A percentile compares a stretch with the other conserved stretches of the same genome.
phyloP scores from a whole-genome alignment of 352 stramenopile genomes.

The Phytophthora melonis region DNA sequence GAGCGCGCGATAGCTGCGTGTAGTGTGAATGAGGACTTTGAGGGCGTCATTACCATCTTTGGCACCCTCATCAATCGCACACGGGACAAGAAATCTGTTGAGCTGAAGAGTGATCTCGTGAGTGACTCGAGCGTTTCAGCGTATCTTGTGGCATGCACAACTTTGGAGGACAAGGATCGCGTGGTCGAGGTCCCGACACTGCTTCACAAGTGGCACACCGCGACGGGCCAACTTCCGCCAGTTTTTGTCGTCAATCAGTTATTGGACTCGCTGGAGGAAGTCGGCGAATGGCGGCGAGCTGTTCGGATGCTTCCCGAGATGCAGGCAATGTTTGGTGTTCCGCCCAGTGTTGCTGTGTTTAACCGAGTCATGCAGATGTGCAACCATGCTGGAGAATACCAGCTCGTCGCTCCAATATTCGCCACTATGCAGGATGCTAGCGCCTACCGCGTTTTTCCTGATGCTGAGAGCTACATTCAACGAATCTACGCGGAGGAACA shows the following conservation, averaged over 20 bases:
- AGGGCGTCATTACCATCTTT: constrained; percentile 50
- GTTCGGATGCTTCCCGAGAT: constrained; percentile 61
- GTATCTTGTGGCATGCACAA: constrained; percentile 52
- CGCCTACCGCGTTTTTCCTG: constrained; percentile 57
- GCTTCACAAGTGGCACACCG: constrained; percentile 51
- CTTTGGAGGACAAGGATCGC: constrained; percentile 41
- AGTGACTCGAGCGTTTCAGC: constrained; percentile 48
- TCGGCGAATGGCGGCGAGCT: constrained; percentile 60
- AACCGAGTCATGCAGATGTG: constrained; percentile 72
- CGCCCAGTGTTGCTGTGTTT: constrained; percentile 59
- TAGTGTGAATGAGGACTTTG: constrained; percentile 47
- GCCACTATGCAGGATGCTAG: constrained; percentile 65
- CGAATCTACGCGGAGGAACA: constrained; percentile 77
- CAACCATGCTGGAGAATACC: constrained; percentile 62
- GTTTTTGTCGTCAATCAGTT: constrained; percentile 51
- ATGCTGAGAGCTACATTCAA: constrained; percentile 76
- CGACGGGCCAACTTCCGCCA: constrained; percentile 34
- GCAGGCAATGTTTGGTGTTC: constrained; percentile 46
- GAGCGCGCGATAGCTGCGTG: constrained; percentile 53
- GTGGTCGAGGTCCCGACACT: constrained; percentile 43
- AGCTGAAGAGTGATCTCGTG: constrained; percentile 39
- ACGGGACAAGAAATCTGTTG: constrained; percentile 1
- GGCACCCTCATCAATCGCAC: constrained; percentile 42
- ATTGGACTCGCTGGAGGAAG: constrained; percentile 53
- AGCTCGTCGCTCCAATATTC: constrained; percentile 72